Base-by-base conservation (phyloP, 139 green algal genomes). In the Coccomyxa sp. region DNA sequence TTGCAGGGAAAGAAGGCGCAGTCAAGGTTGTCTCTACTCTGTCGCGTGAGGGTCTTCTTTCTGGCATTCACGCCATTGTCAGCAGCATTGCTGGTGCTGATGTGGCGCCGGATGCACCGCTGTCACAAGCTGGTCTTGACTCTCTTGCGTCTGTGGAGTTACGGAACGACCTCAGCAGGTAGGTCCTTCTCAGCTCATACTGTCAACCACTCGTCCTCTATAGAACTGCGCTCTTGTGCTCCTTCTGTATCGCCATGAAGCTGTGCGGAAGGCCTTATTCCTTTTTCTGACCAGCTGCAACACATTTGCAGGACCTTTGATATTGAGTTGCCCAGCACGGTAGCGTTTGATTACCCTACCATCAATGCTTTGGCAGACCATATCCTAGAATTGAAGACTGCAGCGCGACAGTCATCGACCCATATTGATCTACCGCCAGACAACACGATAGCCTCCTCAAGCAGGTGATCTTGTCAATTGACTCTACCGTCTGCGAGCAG, bases 261-360 rank as follows among this genome's bases (percentile, higher is more conserved):
- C n/a, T n/a, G n/a, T n/a, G n/a, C n/a, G n/a, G n/a, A n/a, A n/a
- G n/a, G n/a, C n/a, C n/a, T n/a, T n/a, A n/a, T n/a, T n/a, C n/a
- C n/a, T n/a, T n/a, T n/a, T n/a, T n/a, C n/a, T n/a, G n/a, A n/a
- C n/a, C n/a, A n/a, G n/a, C n/a, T n/a, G n/a, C n/a, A n/a, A n/a
- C n/a, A n/a, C n/a, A n/a, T n/a, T n/a, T 64, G 50, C 50, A 64
- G 50, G 2, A 55, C 68, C 3, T 58, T 96, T 39, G 71, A 41
- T 0, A n/a, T 84, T 31, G 79, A 85, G 41, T 78, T 90, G 35
- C 80, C 86, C 24, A 36, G 77, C 27, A 93, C 88, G 0, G 14
- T 89, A 24, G 80, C 95, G 24, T 97, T 96, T 18, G 37, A 77
- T 54, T 77, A 77, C 39, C 70, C 74, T 1, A 77, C 73, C 1